These are phyloP conservation scores for Rhododendron vialii DNA, from an alignment of 148 eudicot genomes.

Conservation along the genomic window DNA sequence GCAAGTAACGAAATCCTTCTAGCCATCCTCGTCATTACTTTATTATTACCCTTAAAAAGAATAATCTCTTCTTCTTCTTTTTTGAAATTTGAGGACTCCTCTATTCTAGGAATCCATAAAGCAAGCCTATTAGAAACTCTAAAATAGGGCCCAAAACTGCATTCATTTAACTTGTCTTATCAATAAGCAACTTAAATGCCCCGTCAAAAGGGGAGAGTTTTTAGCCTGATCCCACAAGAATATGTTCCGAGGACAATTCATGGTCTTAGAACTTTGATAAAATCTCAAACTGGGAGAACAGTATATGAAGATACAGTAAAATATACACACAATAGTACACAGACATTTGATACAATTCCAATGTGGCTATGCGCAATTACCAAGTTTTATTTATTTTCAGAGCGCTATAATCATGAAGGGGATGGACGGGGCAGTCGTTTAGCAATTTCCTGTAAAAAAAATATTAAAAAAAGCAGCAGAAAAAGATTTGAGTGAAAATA, in stretches of 20 bases:
- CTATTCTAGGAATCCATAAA: too few relatives aligned
- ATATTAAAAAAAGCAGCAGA: neutral
- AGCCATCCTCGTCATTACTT: too few relatives aligned
- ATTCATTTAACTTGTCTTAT: neutral
- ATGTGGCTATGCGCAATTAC: neutral
- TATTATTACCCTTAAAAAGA: too few relatives aligned
- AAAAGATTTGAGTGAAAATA: neutral
- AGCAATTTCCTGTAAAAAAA: slow-evolving; percentile 44
- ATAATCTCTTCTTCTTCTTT: too few relatives aligned
- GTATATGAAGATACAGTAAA: neutral
- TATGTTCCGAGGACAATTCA: neutral
- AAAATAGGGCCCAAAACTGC: too few relatives aligned
- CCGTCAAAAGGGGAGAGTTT: neutral
- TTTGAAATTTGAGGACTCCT: too few relatives aligned
- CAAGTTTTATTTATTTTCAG: neutral
- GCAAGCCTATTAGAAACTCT: too few relatives aligned
- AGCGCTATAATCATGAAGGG: slow-evolving; percentile 24
- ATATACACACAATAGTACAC: slow-evolving; percentile 6
- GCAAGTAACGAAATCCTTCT: too few relatives aligned
- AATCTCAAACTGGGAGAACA: neutral
- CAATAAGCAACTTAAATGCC: too few relatives aligned
- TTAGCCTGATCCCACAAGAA: neutral
- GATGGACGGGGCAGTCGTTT: slow-evolving; percentile 51
- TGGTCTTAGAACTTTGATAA: neutral
- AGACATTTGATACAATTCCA: neutral